These are phyloP conservation scores for Naumovozyma castellii DNA, from an alignment of 805 yeast species.

Conservation along the genomic window DNA sequence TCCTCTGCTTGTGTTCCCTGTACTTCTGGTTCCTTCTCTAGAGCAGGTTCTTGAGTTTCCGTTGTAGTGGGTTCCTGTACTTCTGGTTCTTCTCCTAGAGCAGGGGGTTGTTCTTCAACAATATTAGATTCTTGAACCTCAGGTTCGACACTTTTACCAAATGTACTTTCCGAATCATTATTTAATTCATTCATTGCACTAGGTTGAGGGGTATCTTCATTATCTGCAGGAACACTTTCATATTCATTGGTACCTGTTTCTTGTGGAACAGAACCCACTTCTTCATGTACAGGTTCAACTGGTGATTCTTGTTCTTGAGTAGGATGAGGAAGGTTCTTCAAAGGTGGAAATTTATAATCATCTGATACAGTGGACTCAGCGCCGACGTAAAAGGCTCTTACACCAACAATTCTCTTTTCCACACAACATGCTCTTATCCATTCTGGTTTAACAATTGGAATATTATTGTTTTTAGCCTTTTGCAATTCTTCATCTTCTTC, in stretches of 20 bases:
- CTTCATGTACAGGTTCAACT: constrained; percentile 1
- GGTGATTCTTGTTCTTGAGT: not conserved
- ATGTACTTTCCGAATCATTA: too few relatives aligned
- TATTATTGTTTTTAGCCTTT: constrained; percentile 74
- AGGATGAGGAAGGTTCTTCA: not conserved
- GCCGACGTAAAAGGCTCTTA: constrained; percentile 71
- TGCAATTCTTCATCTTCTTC: constrained; percentile 44
- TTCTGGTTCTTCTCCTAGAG: constrained; percentile 6
- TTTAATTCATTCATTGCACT: not conserved
- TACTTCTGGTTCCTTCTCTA: constrained; percentile 6
- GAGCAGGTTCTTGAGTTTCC: constrained; percentile 13
- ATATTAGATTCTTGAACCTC: too few relatives aligned
- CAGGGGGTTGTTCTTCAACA: constrained; percentile 5
- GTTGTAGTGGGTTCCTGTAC: constrained; percentile 13
- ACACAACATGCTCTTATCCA: constrained; percentile 92
- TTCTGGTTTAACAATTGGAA: constrained; percentile 92
- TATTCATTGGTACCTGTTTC: not conserved
- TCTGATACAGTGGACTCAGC: constrained; percentile 33
- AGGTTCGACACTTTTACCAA: too few relatives aligned
- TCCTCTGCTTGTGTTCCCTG: constrained; percentile 3
- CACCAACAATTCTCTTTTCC: constrained; percentile 87
- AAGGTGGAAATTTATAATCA: constrained; percentile 34
- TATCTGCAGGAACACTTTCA: constrained; percentile 1
- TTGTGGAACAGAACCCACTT: not conserved
- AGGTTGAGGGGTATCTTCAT: not conserved